Evolutionary conservation across 208 protist genomes (phyloP).

Genomic region (Leishmania martiniquensis): DNA sequence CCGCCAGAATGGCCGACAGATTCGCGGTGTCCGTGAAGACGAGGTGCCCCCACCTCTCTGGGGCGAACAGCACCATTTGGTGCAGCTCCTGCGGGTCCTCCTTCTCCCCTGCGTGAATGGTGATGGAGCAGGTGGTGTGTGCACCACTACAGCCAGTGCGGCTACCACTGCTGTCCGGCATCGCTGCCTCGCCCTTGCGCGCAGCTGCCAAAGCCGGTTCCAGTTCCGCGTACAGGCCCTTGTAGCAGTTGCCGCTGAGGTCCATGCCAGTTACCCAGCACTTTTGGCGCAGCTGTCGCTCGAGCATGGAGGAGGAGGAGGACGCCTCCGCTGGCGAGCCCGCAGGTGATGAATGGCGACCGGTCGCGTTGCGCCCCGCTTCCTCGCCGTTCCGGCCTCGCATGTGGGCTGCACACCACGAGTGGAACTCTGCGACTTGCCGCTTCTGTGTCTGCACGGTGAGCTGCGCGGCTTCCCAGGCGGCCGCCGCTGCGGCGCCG

Average conservation of each 20-base stretch:
- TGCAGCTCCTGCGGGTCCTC: slow-evolving; percentile 60
- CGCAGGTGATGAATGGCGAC: background rate
- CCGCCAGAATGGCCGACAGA: slow-evolving; percentile 36
- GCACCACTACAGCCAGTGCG: background rate
- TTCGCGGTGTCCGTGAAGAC: slow-evolving; percentile 64
- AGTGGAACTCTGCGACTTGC: slow-evolving; percentile 50
- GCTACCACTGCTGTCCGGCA: slow-evolving; percentile 31
- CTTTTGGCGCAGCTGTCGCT: slow-evolving; percentile 36
- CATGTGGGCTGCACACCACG: slow-evolving; percentile 27
- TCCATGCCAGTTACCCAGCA: slow-evolving; percentile 88
- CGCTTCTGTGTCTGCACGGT: slow-evolving; percentile 46
- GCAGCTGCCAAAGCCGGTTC: slow-evolving; percentile 38
- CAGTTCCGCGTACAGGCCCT: slow-evolving; percentile 64
- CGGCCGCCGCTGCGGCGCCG: slow-evolving; percentile 31
- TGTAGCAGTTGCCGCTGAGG: slow-evolving; percentile 90
- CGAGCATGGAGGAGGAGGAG: background rate
- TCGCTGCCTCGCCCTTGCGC: slow-evolving; percentile 19
- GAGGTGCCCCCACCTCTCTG: slow-evolving; percentile 82
- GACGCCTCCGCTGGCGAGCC: background rate
- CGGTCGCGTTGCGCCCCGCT: background rate
- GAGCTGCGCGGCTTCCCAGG: slow-evolving; percentile 45
- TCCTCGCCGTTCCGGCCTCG: background rate
- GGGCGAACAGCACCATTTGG: slow-evolving; percentile 64
- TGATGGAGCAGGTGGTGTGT: slow-evolving; percentile 41
- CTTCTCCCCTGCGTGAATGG: slow-evolving; percentile 88